Conservation (phyloP, 2,329 filamentous ascomycete genomes). For the Exophiala bonariae region DNA sequence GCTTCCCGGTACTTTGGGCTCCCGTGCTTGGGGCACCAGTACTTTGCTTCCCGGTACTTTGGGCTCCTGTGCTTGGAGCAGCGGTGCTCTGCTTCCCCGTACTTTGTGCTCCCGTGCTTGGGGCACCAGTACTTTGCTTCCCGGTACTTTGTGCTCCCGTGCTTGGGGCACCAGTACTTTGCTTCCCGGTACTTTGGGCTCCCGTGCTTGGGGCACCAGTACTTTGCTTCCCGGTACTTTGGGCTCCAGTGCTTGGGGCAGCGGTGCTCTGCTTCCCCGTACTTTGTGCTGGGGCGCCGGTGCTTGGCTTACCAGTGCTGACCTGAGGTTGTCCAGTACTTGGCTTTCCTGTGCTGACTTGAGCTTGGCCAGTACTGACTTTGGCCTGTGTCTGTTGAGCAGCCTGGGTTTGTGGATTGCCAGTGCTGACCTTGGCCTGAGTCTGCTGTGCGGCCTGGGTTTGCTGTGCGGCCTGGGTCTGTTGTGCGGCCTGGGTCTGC, state of each 20-base stretch:
- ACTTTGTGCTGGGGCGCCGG: neutral
- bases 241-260: neutral
- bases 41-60: no score
- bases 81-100: neutral
- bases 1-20: no score
- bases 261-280: neutral
- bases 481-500: slow-evolving; percentile 3
- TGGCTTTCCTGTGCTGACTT: neutral
- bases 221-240: no score
- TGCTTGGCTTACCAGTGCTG: neutral
- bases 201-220: neutral
- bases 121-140: no score
- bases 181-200: no score
- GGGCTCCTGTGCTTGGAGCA: neutral
- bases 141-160: no score
- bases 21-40: neutral
- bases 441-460: slow-evolving; percentile 6
- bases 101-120: no score
- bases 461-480: slow-evolving; percentile 3
- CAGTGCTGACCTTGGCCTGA: neutral
- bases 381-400: slow-evolving; percentile 4
- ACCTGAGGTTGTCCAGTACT: neutral
- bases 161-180: no score
- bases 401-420: slow-evolving; percentile 1
- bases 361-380: neutral